These are phyloP conservation scores for Pilasporangium apinafurcum DNA, from an alignment of 352 stramenopile species.

Conservation along the genomic window DNA sequence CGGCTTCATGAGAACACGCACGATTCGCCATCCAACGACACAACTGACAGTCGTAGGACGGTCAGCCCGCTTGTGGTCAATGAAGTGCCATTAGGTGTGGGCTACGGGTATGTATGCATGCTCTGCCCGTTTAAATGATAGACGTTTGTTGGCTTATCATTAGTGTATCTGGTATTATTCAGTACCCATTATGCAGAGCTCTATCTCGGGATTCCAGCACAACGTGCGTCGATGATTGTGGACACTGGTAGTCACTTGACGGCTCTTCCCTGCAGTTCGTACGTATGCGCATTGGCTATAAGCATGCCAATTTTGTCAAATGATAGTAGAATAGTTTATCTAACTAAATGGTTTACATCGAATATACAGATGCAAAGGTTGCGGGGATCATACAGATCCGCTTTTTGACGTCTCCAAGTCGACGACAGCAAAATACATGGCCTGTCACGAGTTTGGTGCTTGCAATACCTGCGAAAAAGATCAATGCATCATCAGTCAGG, in stretches of 20 bases:
- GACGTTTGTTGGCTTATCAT: constrained; percentile 1
- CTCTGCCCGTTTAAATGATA: background rate
- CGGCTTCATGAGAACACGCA: no score
- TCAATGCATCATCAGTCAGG: constrained; percentile 72
- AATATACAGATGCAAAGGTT: constrained; percentile 44
- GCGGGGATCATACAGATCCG: constrained; percentile 66
- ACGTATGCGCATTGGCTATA: constrained; percentile 1
- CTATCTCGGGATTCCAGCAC: constrained; percentile 69
- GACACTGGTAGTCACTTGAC: constrained; percentile 82
- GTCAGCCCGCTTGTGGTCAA: constrained; percentile 30
- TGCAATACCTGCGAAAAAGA: constrained; percentile 55
- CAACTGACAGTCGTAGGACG: constrained; percentile 3
- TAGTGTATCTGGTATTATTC: constrained; percentile 1
- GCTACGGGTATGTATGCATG: constrained; percentile 34
- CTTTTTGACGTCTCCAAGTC: constrained; percentile 75
- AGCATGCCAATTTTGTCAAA: no score
- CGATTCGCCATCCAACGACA: constrained; percentile 1
- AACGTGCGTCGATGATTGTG: constrained; percentile 81
- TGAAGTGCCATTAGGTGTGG: constrained; percentile 59
- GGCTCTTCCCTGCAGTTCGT: constrained; percentile 63
- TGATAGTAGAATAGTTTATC: no score
- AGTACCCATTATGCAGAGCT: constrained; percentile 83
- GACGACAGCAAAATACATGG: constrained; percentile 62
- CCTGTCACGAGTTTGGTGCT: constrained; percentile 38
- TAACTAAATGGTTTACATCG: no score